A percentile compares a stretch with the other conserved stretches of the same genome.
Evolutionary conservation across 345 rosid species (phyloP).

Genomic region (Salix caprea): DNA sequence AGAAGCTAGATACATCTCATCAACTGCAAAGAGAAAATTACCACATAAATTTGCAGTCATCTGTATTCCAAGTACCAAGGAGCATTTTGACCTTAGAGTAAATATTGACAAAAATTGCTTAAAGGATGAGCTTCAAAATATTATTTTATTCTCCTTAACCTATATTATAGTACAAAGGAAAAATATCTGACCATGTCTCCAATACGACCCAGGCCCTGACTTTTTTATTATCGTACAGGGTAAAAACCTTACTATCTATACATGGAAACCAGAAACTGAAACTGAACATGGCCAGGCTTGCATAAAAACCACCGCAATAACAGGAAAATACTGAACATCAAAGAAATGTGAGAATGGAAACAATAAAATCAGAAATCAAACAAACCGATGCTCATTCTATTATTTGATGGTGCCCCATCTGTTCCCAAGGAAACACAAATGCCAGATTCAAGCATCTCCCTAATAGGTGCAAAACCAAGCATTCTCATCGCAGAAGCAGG

Average conservation of each 20-base stretch:
- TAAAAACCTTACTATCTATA: not conserved
- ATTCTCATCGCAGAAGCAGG: constrained; percentile 72
- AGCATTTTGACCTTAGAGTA: not conserved
- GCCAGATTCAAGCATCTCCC: constrained; percentile 61
- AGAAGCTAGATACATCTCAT: constrained; percentile 72
- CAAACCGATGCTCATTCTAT: constrained; percentile 75
- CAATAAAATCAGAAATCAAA: constrained; percentile 10
- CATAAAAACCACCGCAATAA: not conserved
- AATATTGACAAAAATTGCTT: not conserved
- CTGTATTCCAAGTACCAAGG: not conserved
- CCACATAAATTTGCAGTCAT: constrained; percentile 1
- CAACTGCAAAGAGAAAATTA: constrained; percentile 38
- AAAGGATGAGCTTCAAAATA: not conserved
- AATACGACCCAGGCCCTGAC: no score
- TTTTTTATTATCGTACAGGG: no score
- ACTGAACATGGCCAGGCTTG: not conserved
- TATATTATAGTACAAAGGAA: no score
- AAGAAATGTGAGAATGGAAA: constrained; percentile 4
- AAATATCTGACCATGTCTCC: no score
- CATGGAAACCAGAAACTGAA: not conserved
- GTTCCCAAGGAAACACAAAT: constrained; percentile 66
- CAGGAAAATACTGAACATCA: not conserved
- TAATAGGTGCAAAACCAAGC: constrained; percentile 71
- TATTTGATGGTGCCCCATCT: constrained; percentile 82
- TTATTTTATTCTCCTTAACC: not conserved